Conservation (phyloP, 2,329 filamentous ascomycete species). For the Xenosphaeropsis pyriputrescens region DNA sequence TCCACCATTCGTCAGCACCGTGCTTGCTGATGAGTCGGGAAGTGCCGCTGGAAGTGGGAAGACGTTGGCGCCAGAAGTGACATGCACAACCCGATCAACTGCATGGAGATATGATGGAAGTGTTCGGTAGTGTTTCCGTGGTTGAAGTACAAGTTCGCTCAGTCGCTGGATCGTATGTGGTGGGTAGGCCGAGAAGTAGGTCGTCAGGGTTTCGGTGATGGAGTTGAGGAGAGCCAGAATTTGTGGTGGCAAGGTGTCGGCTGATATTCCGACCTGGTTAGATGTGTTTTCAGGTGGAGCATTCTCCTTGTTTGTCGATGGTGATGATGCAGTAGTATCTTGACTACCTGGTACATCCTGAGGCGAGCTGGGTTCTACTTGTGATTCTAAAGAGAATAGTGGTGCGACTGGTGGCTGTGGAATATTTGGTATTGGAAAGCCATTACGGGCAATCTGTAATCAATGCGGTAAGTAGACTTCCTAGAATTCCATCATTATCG, state of each 20-base stretch:
- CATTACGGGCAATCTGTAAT: constrained; percentile 9
- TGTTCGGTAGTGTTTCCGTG: constrained; percentile 65
- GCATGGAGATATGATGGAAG: constrained; percentile 80
- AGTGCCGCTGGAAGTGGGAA: constrained; percentile 69
- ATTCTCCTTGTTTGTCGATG: constrained; percentile 58
- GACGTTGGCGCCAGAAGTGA: constrained; percentile 65
- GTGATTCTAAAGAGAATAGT: constrained; percentile 51
- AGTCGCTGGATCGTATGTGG: constrained; percentile 90
- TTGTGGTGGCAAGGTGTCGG: constrained; percentile 43
- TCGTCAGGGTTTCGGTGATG: constrained; percentile 44
- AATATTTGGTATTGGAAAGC: constrained; percentile 4
- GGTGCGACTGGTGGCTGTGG: constrained; percentile 30
- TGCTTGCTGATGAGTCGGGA: constrained; percentile 39
- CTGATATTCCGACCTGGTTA: constrained; percentile 10
- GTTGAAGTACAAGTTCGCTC: constrained; percentile 68
- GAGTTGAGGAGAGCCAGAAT: constrained; percentile 46
- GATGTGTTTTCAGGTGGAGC: constrained; percentile 28
- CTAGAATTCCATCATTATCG: too few species aligned
- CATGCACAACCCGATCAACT: constrained; percentile 77
- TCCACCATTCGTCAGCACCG: constrained; percentile 44
- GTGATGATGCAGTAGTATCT: constrained; percentile 11
- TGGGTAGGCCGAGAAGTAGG: constrained; percentile 57
- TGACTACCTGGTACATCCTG: constrained; percentile 9
- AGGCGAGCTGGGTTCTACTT: constrained; percentile 37
- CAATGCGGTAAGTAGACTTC: not conserved